These are phyloP conservation scores for Monosporascus sp. DNA, from an alignment of 2,329 filamentous ascomycete genomes.

Conservation along the genomic window DNA sequence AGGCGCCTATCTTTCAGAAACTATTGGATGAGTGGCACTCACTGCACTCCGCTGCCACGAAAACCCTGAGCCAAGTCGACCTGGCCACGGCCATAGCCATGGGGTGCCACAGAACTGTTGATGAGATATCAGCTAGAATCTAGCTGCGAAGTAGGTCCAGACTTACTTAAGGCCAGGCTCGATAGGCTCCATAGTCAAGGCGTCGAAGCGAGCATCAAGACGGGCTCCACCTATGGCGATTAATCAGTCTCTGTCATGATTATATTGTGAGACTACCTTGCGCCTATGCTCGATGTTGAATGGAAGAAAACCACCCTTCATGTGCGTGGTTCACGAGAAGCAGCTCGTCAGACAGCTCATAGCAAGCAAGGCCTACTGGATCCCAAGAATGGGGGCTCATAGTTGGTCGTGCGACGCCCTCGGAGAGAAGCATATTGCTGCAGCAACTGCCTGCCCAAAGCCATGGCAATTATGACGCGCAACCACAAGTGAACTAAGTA, in stretches of 20 bases:
- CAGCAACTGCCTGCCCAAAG: neutral
- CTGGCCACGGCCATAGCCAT: neutral
- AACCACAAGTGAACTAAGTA: neutral
- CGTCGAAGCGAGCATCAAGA: neutral
- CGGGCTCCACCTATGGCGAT: neutral
- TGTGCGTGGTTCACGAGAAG: too few species aligned
- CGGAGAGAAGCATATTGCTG: too few species aligned
- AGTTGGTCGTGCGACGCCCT: too few species aligned
- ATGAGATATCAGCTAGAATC: neutral
- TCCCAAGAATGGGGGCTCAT: too few species aligned
- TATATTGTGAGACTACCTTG: too few species aligned
- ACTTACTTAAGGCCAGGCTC: neutral
- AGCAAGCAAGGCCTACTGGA: too few species aligned
- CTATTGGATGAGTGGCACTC: neutral
- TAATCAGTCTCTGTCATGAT: neutral
- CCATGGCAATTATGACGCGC: neutral
- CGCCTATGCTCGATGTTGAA: too few species aligned
- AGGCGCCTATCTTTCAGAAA: neutral
- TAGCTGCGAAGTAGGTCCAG: neutral
- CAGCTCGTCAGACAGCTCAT: too few species aligned
- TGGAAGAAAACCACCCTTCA: too few species aligned
- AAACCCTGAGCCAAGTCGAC: neutral
- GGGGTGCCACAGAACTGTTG: neutral
- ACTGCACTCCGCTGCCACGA: neutral
- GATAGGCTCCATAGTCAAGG: neutral